phyloP scores from a whole-genome alignment of 2,329 filamentous ascomycete genomes.

The Sphaerulina populicola region DNA sequence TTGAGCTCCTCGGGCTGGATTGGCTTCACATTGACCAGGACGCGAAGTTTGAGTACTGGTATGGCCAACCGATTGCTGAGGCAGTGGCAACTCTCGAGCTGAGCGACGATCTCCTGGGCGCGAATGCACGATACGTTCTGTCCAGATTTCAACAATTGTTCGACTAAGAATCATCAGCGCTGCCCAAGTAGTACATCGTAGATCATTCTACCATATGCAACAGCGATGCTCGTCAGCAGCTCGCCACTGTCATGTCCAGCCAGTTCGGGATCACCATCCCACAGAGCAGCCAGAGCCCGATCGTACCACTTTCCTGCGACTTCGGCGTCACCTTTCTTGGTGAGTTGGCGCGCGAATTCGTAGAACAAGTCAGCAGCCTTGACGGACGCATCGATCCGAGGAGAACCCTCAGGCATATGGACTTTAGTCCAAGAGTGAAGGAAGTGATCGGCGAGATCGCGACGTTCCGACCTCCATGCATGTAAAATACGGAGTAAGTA shows the following conservation, averaged over 20 bases:
- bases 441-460: slow-evolving; percentile 72
- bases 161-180: slow-evolving; percentile 9
- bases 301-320: slow-evolving; percentile 65
- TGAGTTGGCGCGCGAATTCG: slow-evolving; percentile 51
- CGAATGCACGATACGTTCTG: slow-evolving; percentile 41
- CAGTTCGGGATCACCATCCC: slow-evolving; percentile 42
- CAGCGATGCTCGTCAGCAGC: slow-evolving; percentile 57
- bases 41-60: slow-evolving; percentile 58
- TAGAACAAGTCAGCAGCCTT: slow-evolving; percentile 59
- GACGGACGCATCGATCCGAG: slow-evolving; percentile 49
- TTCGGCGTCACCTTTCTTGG: slow-evolving; percentile 46
- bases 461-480: slow-evolving; percentile 66
- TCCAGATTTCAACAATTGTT: slow-evolving; percentile 31
- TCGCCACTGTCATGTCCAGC: slow-evolving; percentile 55
- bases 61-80: slow-evolving; percentile 53
- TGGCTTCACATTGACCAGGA: slow-evolving; percentile 45
- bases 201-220: slow-evolving; percentile 38
- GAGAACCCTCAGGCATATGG: slow-evolving; percentile 27
- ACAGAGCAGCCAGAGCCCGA: slow-evolving; percentile 55
- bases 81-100: slow-evolving; percentile 57
- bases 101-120: slow-evolving; percentile 50
- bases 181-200: slow-evolving; percentile 1
- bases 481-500: slow-evolving; percentile 57
- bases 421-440: slow-evolving; percentile 48
- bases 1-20: slow-evolving; percentile 37